Base-by-base conservation (phyloP, 805 yeast genomes). In the Kregervanrija fluxuum region DNA sequence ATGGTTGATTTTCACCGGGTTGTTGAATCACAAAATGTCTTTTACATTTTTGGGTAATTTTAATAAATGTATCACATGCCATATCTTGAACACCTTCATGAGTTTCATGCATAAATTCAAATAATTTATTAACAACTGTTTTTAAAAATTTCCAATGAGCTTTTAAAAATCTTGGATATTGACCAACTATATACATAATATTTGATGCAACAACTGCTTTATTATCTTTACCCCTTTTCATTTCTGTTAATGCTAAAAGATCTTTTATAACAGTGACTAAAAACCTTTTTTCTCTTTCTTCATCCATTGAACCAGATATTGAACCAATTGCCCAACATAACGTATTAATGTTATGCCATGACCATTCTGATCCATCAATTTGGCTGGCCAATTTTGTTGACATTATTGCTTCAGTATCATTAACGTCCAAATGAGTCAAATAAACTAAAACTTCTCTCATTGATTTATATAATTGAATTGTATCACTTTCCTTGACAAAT, bases 301-400 rank as follows among this genome's bases (percentile, higher is more conserved):
- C 98, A 61, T 86, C 89, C 99, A 93, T 93, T 1, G 99, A 86
- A 61, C 99, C 98, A 3, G 97, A 88, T 48, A 93, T 93, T 12
- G 98, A 91, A 50, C 99, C 99, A 64, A 93, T 93, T 10, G 99
- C 99, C 99, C 99, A 93, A 71, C 98, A 93, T 53, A 93, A 69
- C 3, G 98, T 93, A 65, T 93, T 93, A 57, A 93, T 84, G 61
- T 91, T 91, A 63, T 89, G 95, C 98, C 99, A 93, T 30, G 97
- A 90, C 99, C 99, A 93, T 69, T 93, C 99, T 45, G 86, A 75
- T 37, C 95, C 98, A 65, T 93, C 98, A 43, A 91, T 81, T 69
- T 93, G 99, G 57, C 85, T 79, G 12, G 93, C 86, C 54, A 93
- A 75, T 67, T 93, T 93, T 47, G 83, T 87, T 46, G 82, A 83